phyloP scores from a whole-genome alignment of 192 early-diverging fungal genomes.

The Dimargaris cristalligena region DNA sequence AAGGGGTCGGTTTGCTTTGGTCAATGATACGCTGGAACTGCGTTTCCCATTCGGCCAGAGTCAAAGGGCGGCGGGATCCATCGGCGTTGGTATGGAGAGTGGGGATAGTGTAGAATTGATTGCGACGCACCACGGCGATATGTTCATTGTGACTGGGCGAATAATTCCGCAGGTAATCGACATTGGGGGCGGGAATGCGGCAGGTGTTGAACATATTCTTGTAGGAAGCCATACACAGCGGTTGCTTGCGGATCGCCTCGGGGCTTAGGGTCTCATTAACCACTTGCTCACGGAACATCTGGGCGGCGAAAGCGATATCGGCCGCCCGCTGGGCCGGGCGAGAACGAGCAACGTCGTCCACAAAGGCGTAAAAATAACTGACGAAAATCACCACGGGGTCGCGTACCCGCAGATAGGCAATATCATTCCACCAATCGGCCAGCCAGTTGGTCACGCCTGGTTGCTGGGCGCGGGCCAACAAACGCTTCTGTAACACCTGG shows the following conservation, averaged over 20 bases:
- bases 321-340: constrained; percentile 74
- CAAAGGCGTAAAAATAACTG: constrained; percentile 90
- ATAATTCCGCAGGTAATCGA: constrained; percentile 56
- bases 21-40: constrained; percentile 54
- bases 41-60: constrained; percentile 65
- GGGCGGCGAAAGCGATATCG: constrained; percentile 69
- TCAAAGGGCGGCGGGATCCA: constrained; percentile 41
- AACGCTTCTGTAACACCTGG: constrained; percentile 66
- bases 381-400: constrained; percentile 94
- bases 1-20: constrained; percentile 39
- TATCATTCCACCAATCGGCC: constrained; percentile 96
- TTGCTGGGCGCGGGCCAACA: constrained; percentile 54
- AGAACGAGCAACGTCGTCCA: constrained; percentile 69
- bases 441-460: constrained; percentile 74
- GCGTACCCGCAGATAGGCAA: constrained; percentile 86
- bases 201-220: constrained; percentile 95
- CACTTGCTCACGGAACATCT: constrained; percentile 71
- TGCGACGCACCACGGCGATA: constrained; percentile 75
- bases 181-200: constrained; percentile 73
- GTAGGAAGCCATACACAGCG: constrained; percentile 82
- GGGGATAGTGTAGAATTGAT: constrained; percentile 74
- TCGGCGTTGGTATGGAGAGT: no score
- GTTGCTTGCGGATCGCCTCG: constrained; percentile 57
- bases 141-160: constrained; percentile 65
- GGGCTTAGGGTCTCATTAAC: constrained; percentile 60